A percentile compares a stretch with the other conserved stretches of the same genome.
These are phyloP conservation scores for Kodamaea lidongshanica DNA, from an alignment of 805 yeast species.

Conservation along the genomic window DNA sequence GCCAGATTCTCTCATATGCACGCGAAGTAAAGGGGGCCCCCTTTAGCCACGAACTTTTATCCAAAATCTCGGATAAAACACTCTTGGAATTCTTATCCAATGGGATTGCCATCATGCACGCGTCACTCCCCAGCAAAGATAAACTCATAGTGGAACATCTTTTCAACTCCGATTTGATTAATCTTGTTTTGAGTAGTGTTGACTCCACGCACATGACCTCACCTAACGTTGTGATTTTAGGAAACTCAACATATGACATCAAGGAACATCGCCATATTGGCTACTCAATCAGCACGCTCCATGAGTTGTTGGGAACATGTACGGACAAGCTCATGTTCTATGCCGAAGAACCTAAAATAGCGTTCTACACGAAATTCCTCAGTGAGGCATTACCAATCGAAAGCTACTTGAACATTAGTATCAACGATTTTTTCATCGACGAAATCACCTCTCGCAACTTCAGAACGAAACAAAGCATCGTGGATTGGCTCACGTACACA, in stretches of 20 bases:
- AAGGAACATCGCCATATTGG: slow-evolving; percentile 64
- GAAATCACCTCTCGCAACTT: slow-evolving; percentile 69
- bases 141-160: slow-evolving; percentile 40
- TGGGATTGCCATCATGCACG: slow-evolving; percentile 64
- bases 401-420: slow-evolving; percentile 52
- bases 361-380: slow-evolving; percentile 66
- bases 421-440: slow-evolving; percentile 64
- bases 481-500: slow-evolving; percentile 85
- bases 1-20: no score
- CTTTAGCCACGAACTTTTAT: no score
- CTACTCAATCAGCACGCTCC: slow-evolving; percentile 56
- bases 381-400: slow-evolving; percentile 78
- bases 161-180: no score
- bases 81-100: slow-evolving; percentile 38
- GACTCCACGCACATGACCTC: slow-evolving; percentile 46
- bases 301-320: slow-evolving; percentile 56
- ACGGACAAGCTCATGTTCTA: slow-evolving; percentile 43
- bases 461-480: slow-evolving; percentile 69
- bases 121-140: slow-evolving; percentile 53
- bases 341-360: slow-evolving; percentile 49
- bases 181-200: slow-evolving; percentile 49
- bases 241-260: slow-evolving; percentile 70
- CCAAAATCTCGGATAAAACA: slow-evolving; percentile 42
- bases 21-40: no score
- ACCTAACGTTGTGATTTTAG: slow-evolving; percentile 52